Conservation (phyloP, 306 rosid genomes). For the Inga leiocalycina region DNA sequence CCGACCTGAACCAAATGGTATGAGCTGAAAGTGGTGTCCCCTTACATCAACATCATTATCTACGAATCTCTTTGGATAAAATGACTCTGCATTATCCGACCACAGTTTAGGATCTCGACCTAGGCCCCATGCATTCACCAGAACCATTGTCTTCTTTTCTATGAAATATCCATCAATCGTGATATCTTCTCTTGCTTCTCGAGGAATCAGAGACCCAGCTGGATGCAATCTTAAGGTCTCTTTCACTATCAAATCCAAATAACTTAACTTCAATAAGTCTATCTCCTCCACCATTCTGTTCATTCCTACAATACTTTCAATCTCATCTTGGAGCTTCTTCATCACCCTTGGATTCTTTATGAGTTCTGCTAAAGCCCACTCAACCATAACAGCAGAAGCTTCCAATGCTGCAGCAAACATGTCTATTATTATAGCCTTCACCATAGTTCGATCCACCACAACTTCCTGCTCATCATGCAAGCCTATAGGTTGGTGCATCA, state of each 20-base stretch:
- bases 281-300: neutral
- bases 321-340: slow-evolving; percentile 36
- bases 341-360: slow-evolving; percentile 30
- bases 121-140: slow-evolving; percentile 31
- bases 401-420: slow-evolving; percentile 26
- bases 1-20: slow-evolving; percentile 37
- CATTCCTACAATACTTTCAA: slow-evolving; percentile 13
- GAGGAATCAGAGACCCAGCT: slow-evolving; percentile 11
- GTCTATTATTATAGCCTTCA: slow-evolving; percentile 36
- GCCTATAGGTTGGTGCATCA: slow-evolving; percentile 27
- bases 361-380: slow-evolving; percentile 42
- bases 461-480: neutral
- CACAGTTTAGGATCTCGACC: slow-evolving; percentile 26
- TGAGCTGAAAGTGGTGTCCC: slow-evolving; percentile 27
- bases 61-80: slow-evolving; percentile 30
- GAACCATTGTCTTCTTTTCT: neutral
- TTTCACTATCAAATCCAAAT: neutral
- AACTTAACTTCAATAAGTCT: neutral
- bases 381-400: neutral
- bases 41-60: neutral
- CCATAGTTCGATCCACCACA: slow-evolving; percentile 1
- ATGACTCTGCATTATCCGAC: slow-evolving; percentile 26
- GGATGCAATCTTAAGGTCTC: slow-evolving; percentile 39
- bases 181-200: slow-evolving; percentile 22
- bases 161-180: slow-evolving; percentile 26